phyloP scores from a whole-genome alignment of 2,329 filamentous ascomycete genomes.

The Tolypocladium tropicale region DNA sequence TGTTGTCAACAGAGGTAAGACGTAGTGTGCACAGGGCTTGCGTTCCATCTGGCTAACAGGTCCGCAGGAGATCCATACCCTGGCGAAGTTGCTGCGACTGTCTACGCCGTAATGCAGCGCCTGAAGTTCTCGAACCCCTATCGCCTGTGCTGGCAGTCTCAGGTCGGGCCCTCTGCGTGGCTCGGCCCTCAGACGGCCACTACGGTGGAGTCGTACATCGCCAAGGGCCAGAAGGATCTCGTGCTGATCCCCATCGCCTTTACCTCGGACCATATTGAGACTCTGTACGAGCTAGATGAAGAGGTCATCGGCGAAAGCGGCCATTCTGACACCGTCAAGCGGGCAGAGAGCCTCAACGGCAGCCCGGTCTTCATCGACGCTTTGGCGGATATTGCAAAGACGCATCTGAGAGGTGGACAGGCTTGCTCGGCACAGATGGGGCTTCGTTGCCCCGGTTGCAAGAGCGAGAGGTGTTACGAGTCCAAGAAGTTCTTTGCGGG shows the following conservation, averaged over 20 bases:
- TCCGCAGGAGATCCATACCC: slow-evolving; percentile 81
- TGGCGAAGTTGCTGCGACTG: slow-evolving; percentile 88
- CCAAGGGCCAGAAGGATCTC: slow-evolving; percentile 84
- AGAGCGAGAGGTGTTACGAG: slow-evolving; percentile 76
- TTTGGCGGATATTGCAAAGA: slow-evolving; percentile 75
- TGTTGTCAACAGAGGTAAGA: slow-evolving; percentile 77
- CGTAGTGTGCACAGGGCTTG: background rate
- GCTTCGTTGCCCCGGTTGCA: slow-evolving; percentile 86
- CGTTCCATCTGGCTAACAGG: slow-evolving; percentile 13
- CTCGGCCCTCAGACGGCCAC: slow-evolving; percentile 85
- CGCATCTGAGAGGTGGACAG: slow-evolving; percentile 60
- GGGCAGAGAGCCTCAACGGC: slow-evolving; percentile 86
- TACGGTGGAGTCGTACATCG: slow-evolving; percentile 80
- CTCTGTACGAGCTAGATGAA: slow-evolving; percentile 83
- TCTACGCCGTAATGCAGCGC: slow-evolving; percentile 91
- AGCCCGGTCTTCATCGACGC: slow-evolving; percentile 84
- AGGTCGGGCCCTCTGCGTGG: slow-evolving; percentile 93
- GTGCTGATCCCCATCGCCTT: slow-evolving; percentile 93
- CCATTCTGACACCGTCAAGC: slow-evolving; percentile 70
- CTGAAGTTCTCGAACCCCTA: slow-evolving; percentile 84
- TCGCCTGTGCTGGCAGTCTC: slow-evolving; percentile 93
- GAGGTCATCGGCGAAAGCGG: slow-evolving; percentile 89
- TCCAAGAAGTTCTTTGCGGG: slow-evolving; percentile 57
- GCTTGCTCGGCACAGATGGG: slow-evolving; percentile 76
- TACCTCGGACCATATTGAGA: slow-evolving; percentile 98